Conservation (phyloP, 1,284 basidiomycete species). For the Peniophora sp. region DNA sequence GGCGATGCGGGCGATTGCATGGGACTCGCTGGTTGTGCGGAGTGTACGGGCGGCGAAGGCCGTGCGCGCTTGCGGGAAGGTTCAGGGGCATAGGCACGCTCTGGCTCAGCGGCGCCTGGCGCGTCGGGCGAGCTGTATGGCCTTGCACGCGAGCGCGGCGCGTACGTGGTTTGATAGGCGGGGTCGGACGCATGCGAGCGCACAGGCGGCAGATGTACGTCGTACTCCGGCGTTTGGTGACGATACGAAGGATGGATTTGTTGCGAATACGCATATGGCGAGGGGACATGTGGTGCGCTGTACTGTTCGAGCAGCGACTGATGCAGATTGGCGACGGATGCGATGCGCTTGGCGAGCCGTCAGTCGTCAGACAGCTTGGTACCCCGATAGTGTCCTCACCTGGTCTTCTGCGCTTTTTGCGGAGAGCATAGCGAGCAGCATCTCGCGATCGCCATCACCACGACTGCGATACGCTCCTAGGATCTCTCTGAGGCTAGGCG, state of each 20-base stretch:
- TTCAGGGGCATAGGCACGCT: background rate
- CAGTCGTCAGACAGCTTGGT: constrained; percentile 5
- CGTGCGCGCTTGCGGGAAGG: constrained; percentile 12
- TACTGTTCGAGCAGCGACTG: constrained; percentile 62
- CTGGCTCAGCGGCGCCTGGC: background rate
- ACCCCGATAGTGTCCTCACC: constrained; percentile 29
- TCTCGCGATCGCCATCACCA: constrained; percentile 84
- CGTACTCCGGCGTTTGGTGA: constrained; percentile 3
- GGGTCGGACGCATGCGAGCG: constrained; percentile 4
- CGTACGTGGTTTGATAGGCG: background rate
- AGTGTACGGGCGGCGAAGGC: constrained; percentile 10
- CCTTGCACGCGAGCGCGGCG: constrained; percentile 5
- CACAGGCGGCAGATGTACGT: background rate
- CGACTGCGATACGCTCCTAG: constrained; percentile 74
- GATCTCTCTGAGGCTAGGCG: constrained; percentile 77
- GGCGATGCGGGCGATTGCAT: background rate
- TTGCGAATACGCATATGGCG: background rate
- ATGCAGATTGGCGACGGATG: constrained; percentile 60
- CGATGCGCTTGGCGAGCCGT: constrained; percentile 45
- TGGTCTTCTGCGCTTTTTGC: constrained; percentile 89
- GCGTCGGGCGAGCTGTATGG: background rate
- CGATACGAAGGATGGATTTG: background rate
- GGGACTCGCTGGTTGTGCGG: background rate
- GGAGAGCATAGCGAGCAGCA: constrained; percentile 80
- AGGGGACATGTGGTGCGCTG: constrained; percentile 18